Conservation (phyloP, 768 basidiomycete genomes). For the Pisolithus marmoratus region DNA sequence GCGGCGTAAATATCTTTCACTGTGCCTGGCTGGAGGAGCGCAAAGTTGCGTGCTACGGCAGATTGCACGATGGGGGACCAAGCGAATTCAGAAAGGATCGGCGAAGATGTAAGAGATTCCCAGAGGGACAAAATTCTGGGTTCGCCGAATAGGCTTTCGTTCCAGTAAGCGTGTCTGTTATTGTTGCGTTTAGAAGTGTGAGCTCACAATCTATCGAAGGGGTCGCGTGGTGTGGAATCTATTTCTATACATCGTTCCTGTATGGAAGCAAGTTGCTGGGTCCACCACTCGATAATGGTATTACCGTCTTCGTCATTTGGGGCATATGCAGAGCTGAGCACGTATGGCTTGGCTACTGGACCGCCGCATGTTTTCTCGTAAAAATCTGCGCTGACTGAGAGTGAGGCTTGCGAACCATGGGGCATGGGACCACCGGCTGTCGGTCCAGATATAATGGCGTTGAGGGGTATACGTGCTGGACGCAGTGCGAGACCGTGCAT, state of each 20-base stretch:
- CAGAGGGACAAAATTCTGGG: conserved; percentile 38
- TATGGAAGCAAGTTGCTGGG: conserved; percentile 29
- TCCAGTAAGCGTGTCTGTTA: background rate
- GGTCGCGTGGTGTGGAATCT: conserved; percentile 31
- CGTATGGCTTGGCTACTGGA: conserved; percentile 23
- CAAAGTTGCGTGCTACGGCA: conserved; percentile 46
- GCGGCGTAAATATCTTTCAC: conserved; percentile 16
- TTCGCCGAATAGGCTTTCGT: conserved; percentile 40
- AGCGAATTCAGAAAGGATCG: conserved; percentile 42
- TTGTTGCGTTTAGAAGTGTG: background rate
- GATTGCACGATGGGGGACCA: conserved; percentile 50
- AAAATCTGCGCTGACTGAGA: conserved; percentile 44
- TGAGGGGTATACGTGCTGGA: conserved; percentile 47
- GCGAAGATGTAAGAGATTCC: conserved; percentile 39
- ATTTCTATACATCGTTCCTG: conserved; percentile 41
- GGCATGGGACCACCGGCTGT: conserved; percentile 43
- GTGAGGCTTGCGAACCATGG: conserved; percentile 15
- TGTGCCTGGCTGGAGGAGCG: conserved; percentile 32
- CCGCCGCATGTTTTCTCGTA: conserved; percentile 43
- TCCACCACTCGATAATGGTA: conserved; percentile 48
- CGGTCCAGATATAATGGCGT: conserved; percentile 54
- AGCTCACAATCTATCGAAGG: conserved; percentile 49
- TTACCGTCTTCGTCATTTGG: conserved; percentile 36
- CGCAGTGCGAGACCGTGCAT: conserved; percentile 50
- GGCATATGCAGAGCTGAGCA: conserved; percentile 30